Evolutionary conservation across 352 stramenopile genomes (phyloP).

Genomic region (Thalassiosira hispida): DNA sequence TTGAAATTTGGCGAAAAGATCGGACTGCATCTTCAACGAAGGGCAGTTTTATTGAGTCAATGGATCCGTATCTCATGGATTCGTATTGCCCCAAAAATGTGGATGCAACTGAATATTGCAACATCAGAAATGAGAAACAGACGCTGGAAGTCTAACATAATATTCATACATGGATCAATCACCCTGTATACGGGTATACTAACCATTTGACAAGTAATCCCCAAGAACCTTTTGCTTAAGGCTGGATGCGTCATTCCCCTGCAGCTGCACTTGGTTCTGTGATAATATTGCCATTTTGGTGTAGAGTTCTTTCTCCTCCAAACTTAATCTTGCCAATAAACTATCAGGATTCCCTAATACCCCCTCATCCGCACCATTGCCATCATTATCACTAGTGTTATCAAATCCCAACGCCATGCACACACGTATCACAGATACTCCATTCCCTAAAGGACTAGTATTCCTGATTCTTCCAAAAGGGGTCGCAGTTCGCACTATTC

Average conservation of each 20-base stretch:
- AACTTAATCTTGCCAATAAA: constrained; percentile 32
- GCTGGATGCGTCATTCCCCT: constrained; percentile 1
- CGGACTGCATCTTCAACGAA: constrained; percentile 48
- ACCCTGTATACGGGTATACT: too few species aligned
- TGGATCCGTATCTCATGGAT: constrained; percentile 40
- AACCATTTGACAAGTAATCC: constrained; percentile 32
- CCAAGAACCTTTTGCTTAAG: constrained; percentile 26
- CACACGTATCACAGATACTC: constrained; percentile 46
- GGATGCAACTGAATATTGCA: constrained; percentile 3
- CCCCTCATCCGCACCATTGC: neutral
- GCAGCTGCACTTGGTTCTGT: constrained; percentile 4
- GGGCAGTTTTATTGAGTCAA: constrained; percentile 38
- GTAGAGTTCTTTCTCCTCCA: constrained; percentile 26
- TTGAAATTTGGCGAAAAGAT: constrained; percentile 24
- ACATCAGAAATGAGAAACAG: neutral
- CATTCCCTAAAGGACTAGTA: constrained; percentile 41
- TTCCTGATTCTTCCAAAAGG: constrained; percentile 52
- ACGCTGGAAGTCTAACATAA: too few species aligned
- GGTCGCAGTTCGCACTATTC: constrained; percentile 24
- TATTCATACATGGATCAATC: too few species aligned
- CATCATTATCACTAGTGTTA: neutral
- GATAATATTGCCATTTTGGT: constrained; percentile 13
- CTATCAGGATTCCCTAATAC: neutral
- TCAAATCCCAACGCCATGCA: constrained; percentile 37
- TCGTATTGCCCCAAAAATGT: constrained; percentile 25